Evolutionary conservation across 2,329 filamentous ascomycete genomes (phyloP), one percentile per base, ranked within the genome.

Genomic region (Rosellinia necatrix): DNA sequence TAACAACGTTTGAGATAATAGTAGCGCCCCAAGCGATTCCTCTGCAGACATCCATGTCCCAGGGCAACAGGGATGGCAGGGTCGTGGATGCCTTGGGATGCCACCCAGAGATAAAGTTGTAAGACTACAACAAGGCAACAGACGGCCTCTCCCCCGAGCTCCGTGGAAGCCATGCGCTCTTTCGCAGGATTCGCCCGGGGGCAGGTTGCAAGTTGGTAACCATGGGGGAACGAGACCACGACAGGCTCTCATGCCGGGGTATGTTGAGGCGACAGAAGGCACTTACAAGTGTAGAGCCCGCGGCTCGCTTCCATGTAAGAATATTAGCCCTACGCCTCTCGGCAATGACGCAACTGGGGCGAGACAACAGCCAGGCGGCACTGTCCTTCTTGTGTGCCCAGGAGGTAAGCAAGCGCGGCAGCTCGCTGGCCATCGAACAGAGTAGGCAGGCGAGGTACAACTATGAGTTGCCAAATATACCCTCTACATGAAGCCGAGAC

Each of bases 291-390:
- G 32, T 12, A 24, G 24, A 34, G 7, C 25, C 38, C 30, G 27
- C 25, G 25, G 44, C 41, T 41, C 34, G 50, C 50, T 42, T 41
- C 32, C n/a, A 49, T 53, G 49, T 32, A 58, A 46, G 55, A 58
- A 49, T n/a, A n/a, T 58, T 24, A n/a, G 22, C 22, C 17, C 3
- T 41, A n/a, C n/a, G n/a, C n/a, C 48, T 52, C 19, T n/a, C 19
- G 9, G n/a, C 5, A 15, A 27, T 48, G 17, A 48, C 12, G 48
- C 9, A 24, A 10, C n/a, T 13, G 12, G 22, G 9, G 15, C 37
- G 3, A 35, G 41, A 13, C 19, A 21, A 41, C 19, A 19, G 19
- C n/a, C 10, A 37, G 8, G 27, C 27, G 35, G 10, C 10, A 34
- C n/a, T 12, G 29, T 29, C 3, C 13, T 10, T 3, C 25, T 29